Conservation (phyloP, 1,284 basidiomycete species). For the Leccinum colubrinum region DNA sequence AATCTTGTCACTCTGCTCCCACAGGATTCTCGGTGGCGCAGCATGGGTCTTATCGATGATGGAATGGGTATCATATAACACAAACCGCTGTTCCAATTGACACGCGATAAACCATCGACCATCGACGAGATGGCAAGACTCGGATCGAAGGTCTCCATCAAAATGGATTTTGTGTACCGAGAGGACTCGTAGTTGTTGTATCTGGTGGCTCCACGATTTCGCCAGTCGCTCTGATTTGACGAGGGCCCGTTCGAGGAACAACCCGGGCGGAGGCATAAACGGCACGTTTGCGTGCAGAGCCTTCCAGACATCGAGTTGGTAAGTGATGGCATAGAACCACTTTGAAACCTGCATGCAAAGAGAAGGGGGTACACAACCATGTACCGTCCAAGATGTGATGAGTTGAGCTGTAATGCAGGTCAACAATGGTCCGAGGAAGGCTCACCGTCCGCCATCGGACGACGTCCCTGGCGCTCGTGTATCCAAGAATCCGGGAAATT, state of each 20-base stretch:
- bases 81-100: neutral
- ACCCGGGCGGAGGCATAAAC: neutral
- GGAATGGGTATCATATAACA: neutral
- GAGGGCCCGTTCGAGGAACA: neutral
- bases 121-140: neutral
- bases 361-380: too few relatives aligned
- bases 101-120: neutral
- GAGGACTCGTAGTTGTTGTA: neutral
- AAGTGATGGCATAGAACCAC: neutral
- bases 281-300: neutral
- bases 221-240: neutral
- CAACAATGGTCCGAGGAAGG: too few relatives aligned
- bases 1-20: too few relatives aligned
- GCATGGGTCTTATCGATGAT: neutral
- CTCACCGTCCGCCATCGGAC: neutral
- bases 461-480: neutral
- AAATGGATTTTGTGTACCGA: neutral
- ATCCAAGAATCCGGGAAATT: neutral
- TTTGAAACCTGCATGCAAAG: neutral
- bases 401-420: neutral
- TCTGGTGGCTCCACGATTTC: neutral
- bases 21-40: neutral
- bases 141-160: neutral
- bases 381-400: neutral
- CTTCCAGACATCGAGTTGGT: neutral